These are phyloP conservation scores for Cairneyella variabilis DNA, from an alignment of 495 filamentous ascomycete species.

Conservation along the genomic window DNA sequence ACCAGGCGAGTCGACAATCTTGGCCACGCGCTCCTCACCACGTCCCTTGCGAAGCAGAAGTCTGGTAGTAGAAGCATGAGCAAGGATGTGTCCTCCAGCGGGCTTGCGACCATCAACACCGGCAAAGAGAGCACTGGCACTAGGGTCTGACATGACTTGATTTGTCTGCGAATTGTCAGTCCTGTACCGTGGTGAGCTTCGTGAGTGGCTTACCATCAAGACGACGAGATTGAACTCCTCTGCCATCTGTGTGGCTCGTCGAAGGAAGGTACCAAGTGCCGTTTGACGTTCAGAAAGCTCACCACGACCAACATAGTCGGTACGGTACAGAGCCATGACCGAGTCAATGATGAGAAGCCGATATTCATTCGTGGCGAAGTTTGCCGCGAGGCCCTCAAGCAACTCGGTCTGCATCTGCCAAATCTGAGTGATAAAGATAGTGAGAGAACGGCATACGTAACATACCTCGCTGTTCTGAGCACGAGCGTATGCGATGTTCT, in stretches of 20 bases:
- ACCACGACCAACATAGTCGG: slow-evolving; percentile 70
- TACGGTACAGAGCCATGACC: slow-evolving; percentile 75
- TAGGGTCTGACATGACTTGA: slow-evolving; percentile 79
- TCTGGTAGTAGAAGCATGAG: slow-evolving; percentile 73
- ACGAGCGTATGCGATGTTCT: slow-evolving; percentile 73
- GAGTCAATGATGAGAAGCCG: slow-evolving; percentile 72
- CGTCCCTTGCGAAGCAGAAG: slow-evolving; percentile 73
- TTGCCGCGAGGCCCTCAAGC: slow-evolving; percentile 60
- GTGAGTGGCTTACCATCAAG: slow-evolving; percentile 51
- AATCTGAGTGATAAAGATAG: background rate
- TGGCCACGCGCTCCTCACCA: slow-evolving; percentile 76
- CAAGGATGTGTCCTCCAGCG: slow-evolving; percentile 75
- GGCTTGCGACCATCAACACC: slow-evolving; percentile 73
- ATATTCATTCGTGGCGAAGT: slow-evolving; percentile 66
- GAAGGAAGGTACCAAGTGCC: slow-evolving; percentile 69
- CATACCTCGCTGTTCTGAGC: slow-evolving; percentile 64
- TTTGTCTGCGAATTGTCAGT: slow-evolving; percentile 53
- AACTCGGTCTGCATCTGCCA: slow-evolving; percentile 64
- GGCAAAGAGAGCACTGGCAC: slow-evolving; percentile 74
- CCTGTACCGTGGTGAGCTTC: background rate
- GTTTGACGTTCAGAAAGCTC: slow-evolving; percentile 75
- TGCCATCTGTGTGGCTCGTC: slow-evolving; percentile 67
- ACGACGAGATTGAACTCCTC: slow-evolving; percentile 81
- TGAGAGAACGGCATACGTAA: background rate
- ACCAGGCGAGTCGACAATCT: slow-evolving; percentile 76